Evolutionary conservation across 1,284 basidiomycete genomes (phyloP), one percentile per base, ranked within the genome.

Genomic region (Macrocybe sp.): DNA sequence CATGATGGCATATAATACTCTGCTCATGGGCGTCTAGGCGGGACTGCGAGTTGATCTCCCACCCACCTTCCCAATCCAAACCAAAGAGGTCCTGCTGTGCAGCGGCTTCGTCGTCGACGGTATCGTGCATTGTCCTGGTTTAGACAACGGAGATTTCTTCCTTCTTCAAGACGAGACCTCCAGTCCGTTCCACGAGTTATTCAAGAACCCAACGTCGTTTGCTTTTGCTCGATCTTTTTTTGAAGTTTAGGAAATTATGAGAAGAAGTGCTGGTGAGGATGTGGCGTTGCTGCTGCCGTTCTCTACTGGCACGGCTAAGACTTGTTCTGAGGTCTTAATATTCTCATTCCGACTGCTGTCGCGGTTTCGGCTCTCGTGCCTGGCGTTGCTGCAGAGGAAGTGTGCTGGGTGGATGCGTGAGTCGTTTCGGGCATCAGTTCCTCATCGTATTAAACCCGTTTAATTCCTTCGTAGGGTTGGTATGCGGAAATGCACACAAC

Each of bases 401-500:
- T 32, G 14, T 42, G 41, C 41, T 33, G 31, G n/a, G 30, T 32
- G 30, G 31, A 29, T 6, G 41, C 28, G 41, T 42, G 16, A 42
- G 41, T 42, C 9, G 22, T 22, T 22, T 22, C 22, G 31, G 7
- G 6, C 30, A 1, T 5, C 30, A 28, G 37, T 45, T 42, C 16
- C 1, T 6, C n/a, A 7, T 32, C 14, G 22, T 42, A 14, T 31
- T 6, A n/a, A 22, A 11, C 4, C n/a, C 30, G 8, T 8, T 10
- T n/a, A 8, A 2, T 9, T 32, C 34, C 10, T 9, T 28, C 30
- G 7, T 47, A 37, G 55, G 51, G 46, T 51, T 45, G 57, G 59
- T 28, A 50, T 49, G 43, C 37, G 41, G 29, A 36, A 44, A 1
- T 60, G 59, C 46, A 51, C 49, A 41, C 46, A 51, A 33, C 48